phyloP scores from a whole-genome alignment of 108 stramenopile genomes.

The Asterionellopsis glacialis region DNA sequence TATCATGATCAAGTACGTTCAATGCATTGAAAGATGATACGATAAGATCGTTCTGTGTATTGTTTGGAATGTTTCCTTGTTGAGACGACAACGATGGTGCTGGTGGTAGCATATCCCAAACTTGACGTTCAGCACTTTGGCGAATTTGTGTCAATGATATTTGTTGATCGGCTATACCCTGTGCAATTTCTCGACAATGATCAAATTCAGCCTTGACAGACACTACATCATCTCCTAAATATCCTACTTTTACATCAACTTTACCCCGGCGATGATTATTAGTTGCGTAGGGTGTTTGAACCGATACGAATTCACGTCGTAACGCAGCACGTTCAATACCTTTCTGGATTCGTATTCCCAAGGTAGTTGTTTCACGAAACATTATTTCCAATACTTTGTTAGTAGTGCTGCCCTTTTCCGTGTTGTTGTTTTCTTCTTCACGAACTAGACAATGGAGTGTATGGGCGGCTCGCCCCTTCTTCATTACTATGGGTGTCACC shows the following conservation, averaged over 20 bases:
- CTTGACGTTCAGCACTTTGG: too few relatives aligned
- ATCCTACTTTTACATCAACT: slow-evolving; percentile 77
- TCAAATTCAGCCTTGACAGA: slow-evolving; percentile 90
- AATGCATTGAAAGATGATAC: too few relatives aligned
- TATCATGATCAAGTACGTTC: too few relatives aligned
- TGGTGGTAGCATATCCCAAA: too few relatives aligned
- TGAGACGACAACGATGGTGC: too few relatives aligned
- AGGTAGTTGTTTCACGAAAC: slow-evolving; percentile 84
- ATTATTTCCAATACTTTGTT: slow-evolving; percentile 52
- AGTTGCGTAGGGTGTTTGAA: slow-evolving; percentile 37
- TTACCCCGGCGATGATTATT: slow-evolving; percentile 35
- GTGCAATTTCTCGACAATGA: slow-evolving; percentile 71
- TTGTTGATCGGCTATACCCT: not conserved
- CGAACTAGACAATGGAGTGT: slow-evolving; percentile 76
- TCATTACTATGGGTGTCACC: slow-evolving; percentile 89
- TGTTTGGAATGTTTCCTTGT: too few relatives aligned
- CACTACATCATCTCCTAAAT: slow-evolving; percentile 48
- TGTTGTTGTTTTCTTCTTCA: slow-evolving; percentile 13
- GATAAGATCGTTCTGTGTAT: too few relatives aligned
- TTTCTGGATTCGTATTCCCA: slow-evolving; percentile 76
- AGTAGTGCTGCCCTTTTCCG: slow-evolving; percentile 9
- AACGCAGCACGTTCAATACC: slow-evolving; percentile 72
- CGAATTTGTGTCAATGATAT: too few relatives aligned
- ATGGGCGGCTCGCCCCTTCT: slow-evolving; percentile 86
- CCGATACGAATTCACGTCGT: slow-evolving; percentile 46